Evolutionary conservation across 2,329 filamentous ascomycete genomes (phyloP).

Genomic region (Hypoxylon sp.): DNA sequence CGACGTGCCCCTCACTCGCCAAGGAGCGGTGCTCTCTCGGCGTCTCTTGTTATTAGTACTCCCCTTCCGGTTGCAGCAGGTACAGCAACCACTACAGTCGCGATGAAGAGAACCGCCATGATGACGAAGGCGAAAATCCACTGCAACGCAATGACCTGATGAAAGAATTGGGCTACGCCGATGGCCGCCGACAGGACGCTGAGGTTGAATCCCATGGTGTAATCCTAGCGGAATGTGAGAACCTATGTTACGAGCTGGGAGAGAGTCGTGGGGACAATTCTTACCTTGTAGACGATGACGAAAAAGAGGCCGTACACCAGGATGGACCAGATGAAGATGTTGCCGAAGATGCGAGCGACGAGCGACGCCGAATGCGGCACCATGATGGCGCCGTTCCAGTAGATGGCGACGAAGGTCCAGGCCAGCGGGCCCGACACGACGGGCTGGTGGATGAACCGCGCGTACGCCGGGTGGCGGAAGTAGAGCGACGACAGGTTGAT

Average conservation of each 20-base stretch:
- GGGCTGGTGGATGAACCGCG: conserved; percentile 78
- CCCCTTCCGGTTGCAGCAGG: conserved; percentile 69
- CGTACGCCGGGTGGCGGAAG: conserved; percentile 77
- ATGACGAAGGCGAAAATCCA: conserved; percentile 93
- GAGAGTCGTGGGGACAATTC: conserved; percentile 29
- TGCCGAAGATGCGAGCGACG: conserved; percentile 80
- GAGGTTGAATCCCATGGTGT: conserved; percentile 81
- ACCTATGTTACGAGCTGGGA: conserved; percentile 3
- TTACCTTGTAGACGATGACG: conserved; percentile 74
- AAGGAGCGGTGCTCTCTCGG: conserved; percentile 69
- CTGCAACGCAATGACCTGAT: conserved; percentile 79
- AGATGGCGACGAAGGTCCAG: conserved; percentile 86
- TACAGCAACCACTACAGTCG: conserved; percentile 70
- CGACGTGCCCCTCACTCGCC: conserved; percentile 50
- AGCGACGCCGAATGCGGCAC: conserved; percentile 72
- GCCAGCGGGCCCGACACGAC: conserved; percentile 80
- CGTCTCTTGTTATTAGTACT: conserved; percentile 60
- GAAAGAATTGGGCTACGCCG: conserved; percentile 78
- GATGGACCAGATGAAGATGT: conserved; percentile 87
- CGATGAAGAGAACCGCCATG: conserved; percentile 76
- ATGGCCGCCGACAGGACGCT: conserved; percentile 77
- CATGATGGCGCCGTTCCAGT: conserved; percentile 88
- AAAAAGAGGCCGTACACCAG: conserved; percentile 80
- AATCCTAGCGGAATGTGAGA: conserved; percentile 56
- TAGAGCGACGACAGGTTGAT: conserved; percentile 81